A percentile compares a stretch with the other conserved stretches of the same genome.
These are phyloP conservation scores for Trametes elegans DNA, from an alignment of 768 basidiomycete species.

Conservation along the genomic window DNA sequence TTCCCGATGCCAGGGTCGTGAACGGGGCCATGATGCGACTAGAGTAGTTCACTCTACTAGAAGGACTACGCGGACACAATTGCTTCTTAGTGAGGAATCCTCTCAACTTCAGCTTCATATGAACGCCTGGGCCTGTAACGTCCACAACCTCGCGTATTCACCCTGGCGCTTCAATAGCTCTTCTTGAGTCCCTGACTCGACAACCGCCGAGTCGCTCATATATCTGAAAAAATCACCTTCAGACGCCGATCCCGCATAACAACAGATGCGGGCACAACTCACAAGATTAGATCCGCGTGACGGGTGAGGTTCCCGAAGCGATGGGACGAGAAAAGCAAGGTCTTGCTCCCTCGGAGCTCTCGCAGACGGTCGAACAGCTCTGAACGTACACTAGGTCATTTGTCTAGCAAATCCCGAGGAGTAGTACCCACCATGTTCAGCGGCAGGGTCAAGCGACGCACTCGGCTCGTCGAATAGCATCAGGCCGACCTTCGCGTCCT, in stretches of 20 bases:
- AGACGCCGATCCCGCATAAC: not conserved
- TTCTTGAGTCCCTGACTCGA: constrained; percentile 69
- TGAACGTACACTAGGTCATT: constrained; percentile 14
- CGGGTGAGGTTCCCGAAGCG: constrained; percentile 71
- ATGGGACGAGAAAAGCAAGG: constrained; percentile 83
- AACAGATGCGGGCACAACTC: not conserved
- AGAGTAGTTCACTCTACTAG: not conserved
- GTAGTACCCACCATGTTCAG: constrained; percentile 56
- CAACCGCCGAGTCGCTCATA: constrained; percentile 59
- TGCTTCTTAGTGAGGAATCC: not conserved
- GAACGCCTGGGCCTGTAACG: constrained; percentile 69
- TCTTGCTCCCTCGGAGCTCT: constrained; percentile 67
- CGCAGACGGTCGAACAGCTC: constrained; percentile 73
- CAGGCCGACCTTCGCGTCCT: constrained; percentile 26
- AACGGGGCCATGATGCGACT: no score
- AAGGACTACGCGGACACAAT: no score
- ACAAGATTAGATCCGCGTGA: constrained; percentile 63
- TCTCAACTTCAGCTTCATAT: constrained; percentile 24
- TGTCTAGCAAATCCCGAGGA: not conserved
- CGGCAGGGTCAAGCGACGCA: constrained; percentile 45
- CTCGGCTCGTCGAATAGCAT: constrained; percentile 29
- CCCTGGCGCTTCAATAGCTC: constrained; percentile 51
- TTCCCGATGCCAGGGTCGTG: no score
- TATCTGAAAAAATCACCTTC: constrained; percentile 43
- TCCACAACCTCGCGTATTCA: constrained; percentile 72